Base-by-base conservation (phyloP, 176 grass and related monocot species). In the Oryza longistaminata region DNA sequence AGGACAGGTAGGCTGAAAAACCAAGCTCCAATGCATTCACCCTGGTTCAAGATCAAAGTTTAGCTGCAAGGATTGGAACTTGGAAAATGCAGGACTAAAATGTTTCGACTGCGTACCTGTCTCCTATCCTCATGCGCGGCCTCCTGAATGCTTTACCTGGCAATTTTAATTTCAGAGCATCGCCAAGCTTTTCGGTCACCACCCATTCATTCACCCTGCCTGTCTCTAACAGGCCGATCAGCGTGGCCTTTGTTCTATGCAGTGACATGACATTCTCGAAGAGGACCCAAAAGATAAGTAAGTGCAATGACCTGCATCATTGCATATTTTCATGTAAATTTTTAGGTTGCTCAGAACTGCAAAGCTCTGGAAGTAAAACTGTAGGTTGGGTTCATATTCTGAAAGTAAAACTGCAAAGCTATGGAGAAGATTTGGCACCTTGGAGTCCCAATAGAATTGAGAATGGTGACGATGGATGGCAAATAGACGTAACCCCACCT, bases 261-360 rank as follows among this genome's bases (percentile, higher is more conserved):
- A 95, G 52, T n/a, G 93, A 95, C 93, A 95, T 95, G 24, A 93
- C 93, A 85, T 95, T 95, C 88, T 95, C 93, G 37, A 95, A 95
- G 16, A 95, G 91, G 52, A 91, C 82, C 93, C 93, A 95, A 49
- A 95, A 93, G 24, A 95, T 82, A 72, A 95, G 72, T 64, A 95
- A 89, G 83, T 93, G 93, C 75, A 89, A 43, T 5, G 88, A 95
- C 83, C 93, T 95, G 80, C 88, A 84, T 62, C 27, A 75, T 80
- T 81, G 14, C 39, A 27, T 76, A 53, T 16, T 74, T 43, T 68
- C 37, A 22, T 77, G 25, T 86, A 53, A 76, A 25, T 72, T 11
- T 76, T n/a, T 43, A 44, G 11, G 49, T n/a, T 31, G 40, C 16
- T 21, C 27, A 85, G 58, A 62, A 62, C 58, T 6, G 29, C 29